These are phyloP conservation scores for Sordariomycetes sp. DNA, from an alignment of 2,329 filamentous ascomycete genomes.

Conservation along the genomic window DNA sequence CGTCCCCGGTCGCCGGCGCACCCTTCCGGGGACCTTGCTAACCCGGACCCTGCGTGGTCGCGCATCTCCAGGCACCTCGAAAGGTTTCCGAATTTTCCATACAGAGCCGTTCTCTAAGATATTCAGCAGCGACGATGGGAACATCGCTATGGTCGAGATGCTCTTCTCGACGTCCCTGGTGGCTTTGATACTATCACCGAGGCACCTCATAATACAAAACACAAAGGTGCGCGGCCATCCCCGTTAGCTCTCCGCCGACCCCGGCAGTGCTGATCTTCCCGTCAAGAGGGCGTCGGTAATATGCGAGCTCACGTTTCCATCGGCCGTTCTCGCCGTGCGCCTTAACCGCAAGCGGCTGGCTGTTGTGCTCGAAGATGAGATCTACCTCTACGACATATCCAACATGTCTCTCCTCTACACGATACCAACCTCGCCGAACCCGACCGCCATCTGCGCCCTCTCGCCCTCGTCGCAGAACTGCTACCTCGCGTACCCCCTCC, in stretches of 20 bases:
- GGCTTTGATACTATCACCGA: conserved; percentile 80
- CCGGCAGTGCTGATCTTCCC: not conserved
- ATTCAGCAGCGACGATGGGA: conserved; percentile 87
- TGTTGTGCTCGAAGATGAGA: conserved; percentile 88
- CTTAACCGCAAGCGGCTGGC: conserved; percentile 89
- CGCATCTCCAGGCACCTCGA: conserved; percentile 59
- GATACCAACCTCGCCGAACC: conserved; percentile 88
- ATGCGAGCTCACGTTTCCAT: conserved; percentile 96
- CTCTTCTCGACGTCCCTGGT: conserved; percentile 96
- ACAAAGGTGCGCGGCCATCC: conserved; percentile 56
- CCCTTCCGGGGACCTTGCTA: not conserved
- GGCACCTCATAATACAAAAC: conserved; percentile 90
- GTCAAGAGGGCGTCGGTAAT: conserved; percentile 63
- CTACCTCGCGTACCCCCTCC: conserved; percentile 87
- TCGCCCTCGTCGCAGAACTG: conserved; percentile 93
- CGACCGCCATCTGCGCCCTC: conserved; percentile 78
- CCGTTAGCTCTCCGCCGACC: not conserved
- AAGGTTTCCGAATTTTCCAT: conserved; percentile 91
- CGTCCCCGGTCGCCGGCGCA: not conserved
- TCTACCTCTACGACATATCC: conserved; percentile 97
- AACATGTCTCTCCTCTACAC: conserved; percentile 94
- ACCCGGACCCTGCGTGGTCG: not conserved
- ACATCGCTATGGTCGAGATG: conserved; percentile 96
- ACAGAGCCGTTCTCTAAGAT: conserved; percentile 94
- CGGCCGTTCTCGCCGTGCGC: conserved; percentile 86